These are phyloP conservation scores for Corchorus olitorius DNA, from an alignment of 345 rosid species.

Conservation along the genomic window DNA sequence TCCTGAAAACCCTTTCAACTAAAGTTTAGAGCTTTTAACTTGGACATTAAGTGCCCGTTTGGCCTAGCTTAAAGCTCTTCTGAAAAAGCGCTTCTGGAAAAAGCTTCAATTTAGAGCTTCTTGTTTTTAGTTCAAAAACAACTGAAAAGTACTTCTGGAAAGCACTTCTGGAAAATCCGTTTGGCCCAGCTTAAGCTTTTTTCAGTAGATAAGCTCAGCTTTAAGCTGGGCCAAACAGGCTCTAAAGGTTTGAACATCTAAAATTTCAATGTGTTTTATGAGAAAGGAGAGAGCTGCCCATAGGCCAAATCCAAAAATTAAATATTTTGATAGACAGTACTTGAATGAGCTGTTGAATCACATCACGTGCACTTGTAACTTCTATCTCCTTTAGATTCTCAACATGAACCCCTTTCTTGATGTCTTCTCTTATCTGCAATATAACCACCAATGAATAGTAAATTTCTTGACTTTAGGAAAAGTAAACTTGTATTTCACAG, in stretches of 20 bases:
- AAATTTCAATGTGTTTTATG: not conserved
- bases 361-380: slow-evolving; percentile 87
- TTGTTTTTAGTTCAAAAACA: too few species aligned
- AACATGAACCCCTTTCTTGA: slow-evolving; percentile 88
- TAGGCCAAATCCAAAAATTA: not conserved
- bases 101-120: too few species aligned
- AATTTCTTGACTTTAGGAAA: slow-evolving; percentile 8
- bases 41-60: too few species aligned
- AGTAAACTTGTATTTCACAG: not conserved
- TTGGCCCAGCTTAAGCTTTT: too few species aligned
- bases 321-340: slow-evolving; percentile 30
- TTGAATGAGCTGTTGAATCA: slow-evolving; percentile 85
- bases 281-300: not conserved
- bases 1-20: not conserved
- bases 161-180: too few species aligned
- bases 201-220: too few species aligned
- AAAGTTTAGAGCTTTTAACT: not conserved
- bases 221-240: too few species aligned
- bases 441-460: not conserved
- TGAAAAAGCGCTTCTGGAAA: too few species aligned
- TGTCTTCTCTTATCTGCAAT: slow-evolving; percentile 88
- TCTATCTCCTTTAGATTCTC: slow-evolving; percentile 93
- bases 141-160: too few species aligned
- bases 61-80: too few species aligned
- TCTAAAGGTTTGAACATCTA: not conserved